Evolutionary conservation across 2,329 filamentous ascomycete species (phyloP).

Genomic region (Pseudocercospora fijiensis): DNA sequence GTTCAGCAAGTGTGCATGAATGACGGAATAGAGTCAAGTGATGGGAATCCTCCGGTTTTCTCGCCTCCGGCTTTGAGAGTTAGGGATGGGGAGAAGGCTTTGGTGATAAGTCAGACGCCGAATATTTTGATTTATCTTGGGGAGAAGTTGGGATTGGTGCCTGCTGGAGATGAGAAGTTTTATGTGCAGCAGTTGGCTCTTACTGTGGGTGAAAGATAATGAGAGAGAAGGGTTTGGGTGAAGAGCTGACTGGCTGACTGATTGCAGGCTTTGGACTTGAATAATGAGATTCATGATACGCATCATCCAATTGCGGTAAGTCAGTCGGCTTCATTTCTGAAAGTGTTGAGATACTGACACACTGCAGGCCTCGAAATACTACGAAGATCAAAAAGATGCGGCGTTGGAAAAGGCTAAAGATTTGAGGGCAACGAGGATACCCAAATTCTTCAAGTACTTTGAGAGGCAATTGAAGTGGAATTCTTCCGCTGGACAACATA

Average conservation of each 20-base stretch:
- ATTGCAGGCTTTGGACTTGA: slow-evolving; percentile 62
- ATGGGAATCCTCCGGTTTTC: slow-evolving; percentile 62
- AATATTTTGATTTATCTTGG: slow-evolving; percentile 73
- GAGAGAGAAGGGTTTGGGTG: neutral
- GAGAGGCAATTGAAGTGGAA: slow-evolving; percentile 63
- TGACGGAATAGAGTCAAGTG: slow-evolving; percentile 40
- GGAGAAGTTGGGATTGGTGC: slow-evolving; percentile 57
- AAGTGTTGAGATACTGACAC: too few relatives aligned
- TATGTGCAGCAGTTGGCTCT: slow-evolving; percentile 63
- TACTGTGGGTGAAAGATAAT: slow-evolving; percentile 44
- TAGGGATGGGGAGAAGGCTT: slow-evolving; percentile 47
- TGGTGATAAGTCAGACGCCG: slow-evolving; percentile 67
- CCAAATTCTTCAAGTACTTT: slow-evolving; percentile 71
- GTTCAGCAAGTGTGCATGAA: slow-evolving; percentile 51
- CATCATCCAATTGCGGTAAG: slow-evolving; percentile 61
- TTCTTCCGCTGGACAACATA: slow-evolving; percentile 55
- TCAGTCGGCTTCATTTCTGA: too few relatives aligned
- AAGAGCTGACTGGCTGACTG: neutral
- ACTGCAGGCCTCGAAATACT: slow-evolving; percentile 49
- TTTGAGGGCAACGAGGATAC: slow-evolving; percentile 62
- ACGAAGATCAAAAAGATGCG: slow-evolving; percentile 74
- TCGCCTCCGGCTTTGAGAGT: slow-evolving; percentile 65
- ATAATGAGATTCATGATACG: slow-evolving; percentile 70
- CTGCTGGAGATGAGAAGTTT: slow-evolving; percentile 52
- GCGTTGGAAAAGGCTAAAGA: slow-evolving; percentile 57